Percentiles rank a stretch among this genome's conserved stretches.
Evolutionary conservation across 768 basidiomycete species (phyloP).

Genomic region (Phylloporus rhodoxanthus): DNA sequence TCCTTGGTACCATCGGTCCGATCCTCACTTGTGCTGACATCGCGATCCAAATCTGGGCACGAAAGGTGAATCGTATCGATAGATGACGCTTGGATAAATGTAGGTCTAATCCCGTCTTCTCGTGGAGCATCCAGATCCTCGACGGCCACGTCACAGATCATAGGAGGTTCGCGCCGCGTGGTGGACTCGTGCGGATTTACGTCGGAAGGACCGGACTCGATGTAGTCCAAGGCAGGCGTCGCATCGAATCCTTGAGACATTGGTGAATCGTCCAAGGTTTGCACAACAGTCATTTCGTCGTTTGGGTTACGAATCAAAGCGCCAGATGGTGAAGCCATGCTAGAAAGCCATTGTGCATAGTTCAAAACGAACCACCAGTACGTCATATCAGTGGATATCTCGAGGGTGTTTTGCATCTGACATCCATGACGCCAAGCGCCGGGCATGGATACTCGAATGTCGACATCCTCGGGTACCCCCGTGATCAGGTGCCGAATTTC

Average conservation of each 20-base stretch:
- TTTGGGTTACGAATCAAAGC: background rate
- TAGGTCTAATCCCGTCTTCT: background rate
- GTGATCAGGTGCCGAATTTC: background rate
- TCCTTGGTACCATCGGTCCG: background rate
- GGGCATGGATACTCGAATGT: background rate
- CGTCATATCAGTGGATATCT: background rate
- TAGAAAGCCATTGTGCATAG: background rate
- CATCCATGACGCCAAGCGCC: conserved; percentile 2
- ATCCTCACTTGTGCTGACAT: background rate
- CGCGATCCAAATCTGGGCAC: background rate
- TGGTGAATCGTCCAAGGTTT: background rate
- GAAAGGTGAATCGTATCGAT: background rate
- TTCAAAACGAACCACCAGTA: background rate
- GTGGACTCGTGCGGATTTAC: background rate
- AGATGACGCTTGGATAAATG: background rate
- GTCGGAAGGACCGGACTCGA: background rate
- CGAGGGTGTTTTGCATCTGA: background rate
- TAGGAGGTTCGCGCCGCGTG: no score
- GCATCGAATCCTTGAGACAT: background rate
- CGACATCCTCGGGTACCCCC: background rate
- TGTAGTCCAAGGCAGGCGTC: background rate
- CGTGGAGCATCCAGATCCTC: background rate
- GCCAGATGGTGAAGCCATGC: background rate
- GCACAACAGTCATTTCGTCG: background rate
- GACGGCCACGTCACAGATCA: background rate